These are phyloP conservation scores for Aspergillus bridgeri DNA, from an alignment of 495 filamentous ascomycete genomes.

Conservation along the genomic window DNA sequence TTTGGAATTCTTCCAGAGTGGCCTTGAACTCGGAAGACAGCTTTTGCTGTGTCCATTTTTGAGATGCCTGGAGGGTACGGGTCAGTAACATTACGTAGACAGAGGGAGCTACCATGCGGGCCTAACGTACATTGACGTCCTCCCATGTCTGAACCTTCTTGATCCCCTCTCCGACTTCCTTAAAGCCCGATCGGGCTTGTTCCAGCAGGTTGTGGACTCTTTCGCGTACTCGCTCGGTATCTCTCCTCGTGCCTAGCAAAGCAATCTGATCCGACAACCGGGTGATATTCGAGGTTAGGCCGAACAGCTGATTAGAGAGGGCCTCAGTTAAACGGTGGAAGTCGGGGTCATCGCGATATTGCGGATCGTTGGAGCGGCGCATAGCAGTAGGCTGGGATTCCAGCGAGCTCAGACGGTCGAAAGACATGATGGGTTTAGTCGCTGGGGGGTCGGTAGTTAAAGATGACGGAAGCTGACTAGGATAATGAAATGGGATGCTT, in stretches of 20 bases:
- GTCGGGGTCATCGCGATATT: conserved; percentile 83
- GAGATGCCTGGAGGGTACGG: conserved; percentile 61
- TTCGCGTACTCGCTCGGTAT: conserved; percentile 88
- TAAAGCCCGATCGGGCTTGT: conserved; percentile 82
- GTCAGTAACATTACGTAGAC: conserved; percentile 13
- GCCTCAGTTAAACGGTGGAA: conserved; percentile 78
- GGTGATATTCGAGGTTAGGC: conserved; percentile 80
- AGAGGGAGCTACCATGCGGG: background rate
- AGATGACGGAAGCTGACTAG: no score
- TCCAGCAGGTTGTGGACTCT: conserved; percentile 81
- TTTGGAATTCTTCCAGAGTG: conserved; percentile 85
- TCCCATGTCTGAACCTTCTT: conserved; percentile 91
- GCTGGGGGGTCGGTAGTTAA: conserved; percentile 4
- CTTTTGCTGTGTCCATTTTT: conserved; percentile 93
- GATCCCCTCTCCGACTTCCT: conserved; percentile 86
- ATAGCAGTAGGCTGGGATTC: conserved; percentile 75
- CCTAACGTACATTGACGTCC: conserved; percentile 73
- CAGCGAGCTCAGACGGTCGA: conserved; percentile 76
- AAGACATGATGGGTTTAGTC: conserved; percentile 65
- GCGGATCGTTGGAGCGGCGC: conserved; percentile 66
- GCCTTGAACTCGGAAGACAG: conserved; percentile 87
- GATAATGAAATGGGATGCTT: no score
- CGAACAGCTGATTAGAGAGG: conserved; percentile 81
- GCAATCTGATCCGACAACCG: conserved; percentile 75
- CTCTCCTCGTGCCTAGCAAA: conserved; percentile 81